Evolutionary conservation across 106 monocot species (phyloP), one percentile per base, ranked within the genome.

Genomic region (Dioscorea alata): DNA sequence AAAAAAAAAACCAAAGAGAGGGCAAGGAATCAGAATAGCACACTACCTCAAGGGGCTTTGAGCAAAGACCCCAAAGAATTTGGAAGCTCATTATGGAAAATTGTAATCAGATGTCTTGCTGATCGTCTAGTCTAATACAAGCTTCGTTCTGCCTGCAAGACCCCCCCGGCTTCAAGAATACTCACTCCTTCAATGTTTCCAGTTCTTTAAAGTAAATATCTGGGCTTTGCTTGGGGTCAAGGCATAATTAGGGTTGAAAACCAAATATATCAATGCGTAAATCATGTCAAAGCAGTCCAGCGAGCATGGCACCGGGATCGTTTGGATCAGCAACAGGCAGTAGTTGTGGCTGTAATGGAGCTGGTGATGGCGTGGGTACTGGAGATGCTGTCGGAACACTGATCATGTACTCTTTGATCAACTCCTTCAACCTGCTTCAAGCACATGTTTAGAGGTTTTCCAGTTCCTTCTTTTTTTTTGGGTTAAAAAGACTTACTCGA

Each of bases 251-350:
- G 67, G 42, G 49, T 19, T 13, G 10, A 15, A 25, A 23, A 24
- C 67, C 12, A 52, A 50, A 24, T 5, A 6, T 1, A 13, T 50
- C 3, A 0, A 19, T 24, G 22, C 48, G 61, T 18, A 13, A 54
- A 59, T 23, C n/a, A 48, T 54, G 58, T 92, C 77, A 92, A 58
- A 99, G 82, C 57, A 99, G 81, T 21, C 90, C 90, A 50, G 97
- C 92, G 54, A 99, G 92, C 64, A 92, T 62, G 23, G 90, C 86
- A 69, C 89, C 92, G 31, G 97, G 92, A 59, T 99, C 97, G 61
- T 85, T 85, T 49, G 78, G 67, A 20, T 32, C 73, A 54, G 73
- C 74, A 9, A 70, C 20, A 3, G 69, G 61, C 24, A 84, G 75
- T 25, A 82, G 72, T 56, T 85, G 82, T 34, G 79, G 86, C 34